Percentiles rank a stretch among this genome's conserved stretches.
Conservation (phyloP, 169 alveolate genomes). For the Blepharisma undulans region DNA sequence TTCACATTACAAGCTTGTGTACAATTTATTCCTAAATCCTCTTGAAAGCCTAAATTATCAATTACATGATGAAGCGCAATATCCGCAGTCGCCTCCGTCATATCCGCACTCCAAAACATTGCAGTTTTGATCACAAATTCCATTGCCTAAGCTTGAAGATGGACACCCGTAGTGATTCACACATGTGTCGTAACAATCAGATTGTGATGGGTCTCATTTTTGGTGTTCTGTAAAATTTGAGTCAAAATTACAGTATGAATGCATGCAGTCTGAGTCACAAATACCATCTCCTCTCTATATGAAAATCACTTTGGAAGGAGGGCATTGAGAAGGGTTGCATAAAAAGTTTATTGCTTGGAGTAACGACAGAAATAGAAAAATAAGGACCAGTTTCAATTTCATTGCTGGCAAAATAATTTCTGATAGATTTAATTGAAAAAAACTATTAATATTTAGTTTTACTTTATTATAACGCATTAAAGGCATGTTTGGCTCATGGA, state of each 20-base stretch:
- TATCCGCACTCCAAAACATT: neutral
- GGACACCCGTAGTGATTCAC: neutral
- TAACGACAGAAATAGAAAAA: neutral
- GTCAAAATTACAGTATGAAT: neutral
- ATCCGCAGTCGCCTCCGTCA: constrained; percentile 5
- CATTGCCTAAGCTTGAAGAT: neutral
- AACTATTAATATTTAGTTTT: neutral
- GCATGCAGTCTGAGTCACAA: neutral
- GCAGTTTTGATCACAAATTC: neutral
- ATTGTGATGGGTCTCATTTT: neutral
- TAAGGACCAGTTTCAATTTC: neutral
- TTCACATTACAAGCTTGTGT: constrained; percentile 2
- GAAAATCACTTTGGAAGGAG: neutral
- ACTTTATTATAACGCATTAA: neutral
- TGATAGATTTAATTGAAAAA: neutral
- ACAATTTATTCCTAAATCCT: neutral
- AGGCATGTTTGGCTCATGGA: neutral
- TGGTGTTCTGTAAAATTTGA: neutral
- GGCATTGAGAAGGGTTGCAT: neutral
- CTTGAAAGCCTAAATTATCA: neutral
- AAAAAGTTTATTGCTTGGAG: neutral
- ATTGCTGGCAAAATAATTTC: neutral
- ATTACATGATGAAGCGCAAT: constrained; percentile 1
- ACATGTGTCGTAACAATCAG: neutral
- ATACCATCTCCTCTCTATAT: neutral